Evolutionary conservation across 2,329 filamentous ascomycete genomes (phyloP).

Genomic region (Colletotrichum endophyticum): DNA sequence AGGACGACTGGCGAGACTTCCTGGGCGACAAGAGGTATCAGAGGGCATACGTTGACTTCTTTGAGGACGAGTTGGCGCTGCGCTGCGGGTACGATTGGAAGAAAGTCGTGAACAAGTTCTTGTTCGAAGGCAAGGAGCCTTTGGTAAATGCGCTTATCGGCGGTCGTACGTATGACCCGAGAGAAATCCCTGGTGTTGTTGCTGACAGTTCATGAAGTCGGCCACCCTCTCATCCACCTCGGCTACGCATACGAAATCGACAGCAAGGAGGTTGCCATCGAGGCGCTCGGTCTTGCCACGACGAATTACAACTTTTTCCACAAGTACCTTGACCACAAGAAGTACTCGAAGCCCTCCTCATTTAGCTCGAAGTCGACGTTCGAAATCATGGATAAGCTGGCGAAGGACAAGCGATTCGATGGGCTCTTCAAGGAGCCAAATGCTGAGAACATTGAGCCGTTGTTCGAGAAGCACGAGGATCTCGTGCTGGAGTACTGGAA

Average conservation of each 20-base stretch:
- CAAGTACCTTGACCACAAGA: slow-evolving; percentile 73
- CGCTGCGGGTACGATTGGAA: slow-evolving; percentile 84
- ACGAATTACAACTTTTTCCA: slow-evolving; percentile 64
- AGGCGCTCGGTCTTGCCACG: slow-evolving; percentile 76
- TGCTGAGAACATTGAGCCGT: slow-evolving; percentile 65
- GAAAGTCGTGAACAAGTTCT: slow-evolving; percentile 73
- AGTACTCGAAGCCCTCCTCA: slow-evolving; percentile 69
- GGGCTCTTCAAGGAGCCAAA: slow-evolving; percentile 64
- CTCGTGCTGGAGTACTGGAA: slow-evolving; percentile 89
- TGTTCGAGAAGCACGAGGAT: slow-evolving; percentile 74
- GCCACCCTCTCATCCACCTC: slow-evolving; percentile 91
- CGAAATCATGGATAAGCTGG: slow-evolving; percentile 74
- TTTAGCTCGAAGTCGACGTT: slow-evolving; percentile 67
- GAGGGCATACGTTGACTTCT: slow-evolving; percentile 91
- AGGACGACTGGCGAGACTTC: slow-evolving; percentile 86
- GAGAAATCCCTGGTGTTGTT: neutral
- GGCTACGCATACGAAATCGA: slow-evolving; percentile 92
- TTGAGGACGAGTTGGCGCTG: slow-evolving; percentile 85
- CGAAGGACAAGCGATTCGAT: slow-evolving; percentile 73
- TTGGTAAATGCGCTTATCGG: slow-evolving; percentile 81
- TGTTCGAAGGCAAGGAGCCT: slow-evolving; percentile 77
- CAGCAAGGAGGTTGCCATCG: slow-evolving; percentile 85
- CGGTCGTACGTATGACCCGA: slow-evolving; percentile 66
- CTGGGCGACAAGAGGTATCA: slow-evolving; percentile 83
- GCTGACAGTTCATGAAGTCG: slow-evolving; percentile 61